Conservation (phyloP, 2,329 filamentous ascomycete species). For the Epichloe uncinata region DNA sequence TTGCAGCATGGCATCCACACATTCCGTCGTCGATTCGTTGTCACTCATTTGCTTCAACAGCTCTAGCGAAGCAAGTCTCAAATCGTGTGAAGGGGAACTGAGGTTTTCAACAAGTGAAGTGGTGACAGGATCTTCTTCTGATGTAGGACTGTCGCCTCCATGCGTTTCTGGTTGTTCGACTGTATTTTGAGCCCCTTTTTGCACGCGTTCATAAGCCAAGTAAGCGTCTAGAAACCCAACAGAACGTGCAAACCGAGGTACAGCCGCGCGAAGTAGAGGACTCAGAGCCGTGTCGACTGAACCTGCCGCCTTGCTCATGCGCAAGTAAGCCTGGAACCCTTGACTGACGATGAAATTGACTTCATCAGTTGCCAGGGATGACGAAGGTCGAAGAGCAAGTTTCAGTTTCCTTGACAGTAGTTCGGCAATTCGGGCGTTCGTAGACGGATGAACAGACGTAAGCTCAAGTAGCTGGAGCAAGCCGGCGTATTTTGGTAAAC, state of each 20-base stretch:
- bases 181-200: slow-evolving; percentile 8
- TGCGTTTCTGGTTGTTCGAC: slow-evolving; percentile 15
- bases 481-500: slow-evolving; percentile 54
- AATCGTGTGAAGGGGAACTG: slow-evolving; percentile 57
- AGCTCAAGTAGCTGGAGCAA: slow-evolving; percentile 50
- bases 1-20: slow-evolving; percentile 48
- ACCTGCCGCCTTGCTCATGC: slow-evolving; percentile 46
- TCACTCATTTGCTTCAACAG: slow-evolving; percentile 49
- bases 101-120: slow-evolving; percentile 59
- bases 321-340: slow-evolving; percentile 60
- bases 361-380: slow-evolving; percentile 44
- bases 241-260: slow-evolving; percentile 51
- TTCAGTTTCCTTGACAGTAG: slow-evolving; percentile 53
- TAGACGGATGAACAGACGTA: slow-evolving; percentile 51
- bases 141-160: slow-evolving; percentile 27
- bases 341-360: slow-evolving; percentile 62
- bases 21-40: slow-evolving; percentile 12
- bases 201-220: slow-evolving; percentile 37
- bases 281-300: slow-evolving; percentile 48
- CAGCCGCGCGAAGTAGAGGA: slow-evolving; percentile 50
- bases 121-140: slow-evolving; percentile 48
- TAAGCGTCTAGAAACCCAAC: slow-evolving; percentile 53
- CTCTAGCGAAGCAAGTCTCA: slow-evolving; percentile 60
- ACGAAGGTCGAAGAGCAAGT: slow-evolving; percentile 48
- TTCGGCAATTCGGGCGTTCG: slow-evolving; percentile 51